Base-by-base conservation (phyloP, 225 moss, liverwort and hornwort genomes). In the Ulota crispa region DNA sequence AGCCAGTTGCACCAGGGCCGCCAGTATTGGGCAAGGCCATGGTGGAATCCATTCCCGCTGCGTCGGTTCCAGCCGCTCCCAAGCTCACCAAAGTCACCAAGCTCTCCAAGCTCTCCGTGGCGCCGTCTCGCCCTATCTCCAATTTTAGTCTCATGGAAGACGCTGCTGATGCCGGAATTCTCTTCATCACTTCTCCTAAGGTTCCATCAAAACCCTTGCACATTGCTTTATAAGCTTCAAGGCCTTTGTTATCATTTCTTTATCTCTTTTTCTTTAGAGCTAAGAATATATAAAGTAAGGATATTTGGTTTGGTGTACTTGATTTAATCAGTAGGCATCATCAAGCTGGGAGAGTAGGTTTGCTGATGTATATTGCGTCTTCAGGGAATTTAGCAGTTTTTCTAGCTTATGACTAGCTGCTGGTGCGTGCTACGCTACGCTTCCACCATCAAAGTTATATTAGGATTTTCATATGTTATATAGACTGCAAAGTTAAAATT, bases 141-240 rank as follows among this genome's bases (percentile, higher is more conserved):
- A 98, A 93, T 73, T 96, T 96, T 78, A 93, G 93, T 36, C 85
- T 96, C 9, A 87, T 99, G 91, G 93, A 99, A 88, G 94, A 94
- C 77, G 99, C 99, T 78, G 99, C 93, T 28, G 95, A 95, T 82
- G 99, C 94, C 20, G 99, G 99, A 63, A 92, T 99, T 34, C 90
- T 96, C 6, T 99, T 99, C 54, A 90, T 99, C 54, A 96, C 92
- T 37, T 99, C 99, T 31, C 99, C 99, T 2, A 99, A 99, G 94
- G 98, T 81, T 81, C 66, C 85, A 39, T 72, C 53, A 59, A 59
- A 28, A 43, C 34, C 34, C 36, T 53, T 27, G 52, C 45, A 12
- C 23, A 7, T 54, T 70, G 50, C 68, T 53, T 11, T 24, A 37
- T 19, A 15, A 19, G 1, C 7, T 55, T 27, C 39, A 19, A 56